Evolutionary conservation across 768 basidiomycete genomes (phyloP), one percentile per base, ranked within the genome.

Genomic region (Suillus clintonianus): DNA sequence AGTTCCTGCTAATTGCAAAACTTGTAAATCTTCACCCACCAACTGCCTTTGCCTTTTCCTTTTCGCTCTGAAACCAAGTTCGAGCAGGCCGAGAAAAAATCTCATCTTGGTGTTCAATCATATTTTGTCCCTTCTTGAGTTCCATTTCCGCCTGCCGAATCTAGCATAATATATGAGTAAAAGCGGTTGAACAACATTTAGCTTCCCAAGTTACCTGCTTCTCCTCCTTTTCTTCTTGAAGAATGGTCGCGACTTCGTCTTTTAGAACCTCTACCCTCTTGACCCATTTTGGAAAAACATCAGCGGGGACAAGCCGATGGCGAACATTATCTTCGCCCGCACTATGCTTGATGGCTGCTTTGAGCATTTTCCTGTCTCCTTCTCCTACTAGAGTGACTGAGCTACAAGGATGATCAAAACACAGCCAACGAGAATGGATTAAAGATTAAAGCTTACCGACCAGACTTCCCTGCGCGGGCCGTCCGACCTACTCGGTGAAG

Each of bases 401-500:
- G 60, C 95, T 96, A 67, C 13, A 41, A 45, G 48, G 58, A 42
- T 69, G 50, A 67, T 67, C 43, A 60, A 55, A 51, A 62, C 32
- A 30, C 17, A n/a, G 24, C 13, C 13, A 22, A 41, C 27, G 41
- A 11, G 39, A 61, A 62, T 42, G 15, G 0, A 63, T 15, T 15
- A 27, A 61, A 59, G 22, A 60, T 14, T 59, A 42, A 42, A 15
- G 79, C 90, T 68, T 67, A 94, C 93, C 96, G 86, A 76, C 97
- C 97, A 72, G 89, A 90, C 68, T 85, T 86, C 6, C 97, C 97
- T 4, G 97, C 97, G 72, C 97, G 89, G 34, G 97, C 97, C 56
- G 97, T 99, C 73, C 97, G 86, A 69, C 97, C 97, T 27, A 99
- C 97, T 64, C 97, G 91, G 75, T 99, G 97, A 37, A 98, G 85